These are phyloP conservation scores for Aspergillus saccharolyticus DNA, from an alignment of 495 filamentous ascomycete genomes.

Conservation along the genomic window DNA sequence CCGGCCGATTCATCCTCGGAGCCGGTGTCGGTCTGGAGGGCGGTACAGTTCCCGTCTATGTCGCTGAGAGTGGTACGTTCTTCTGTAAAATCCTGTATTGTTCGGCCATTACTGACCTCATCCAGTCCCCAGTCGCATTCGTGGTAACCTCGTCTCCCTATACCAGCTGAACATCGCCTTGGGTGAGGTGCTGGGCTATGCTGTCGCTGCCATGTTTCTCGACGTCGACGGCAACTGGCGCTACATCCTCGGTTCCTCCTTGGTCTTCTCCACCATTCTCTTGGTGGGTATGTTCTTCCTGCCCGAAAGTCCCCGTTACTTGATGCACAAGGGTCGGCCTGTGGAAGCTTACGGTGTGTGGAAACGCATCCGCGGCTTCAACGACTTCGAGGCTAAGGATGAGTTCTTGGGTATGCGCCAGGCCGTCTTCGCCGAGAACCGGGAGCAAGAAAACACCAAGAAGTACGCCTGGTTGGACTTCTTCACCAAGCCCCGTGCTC, in stretches of 20 bases:
- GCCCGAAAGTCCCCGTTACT: slow-evolving; percentile 52
- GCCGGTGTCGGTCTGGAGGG: slow-evolving; percentile 57
- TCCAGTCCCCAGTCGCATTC: slow-evolving; percentile 44
- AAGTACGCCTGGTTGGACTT: slow-evolving; percentile 58
- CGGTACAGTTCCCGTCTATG: slow-evolving; percentile 57
- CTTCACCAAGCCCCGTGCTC: slow-evolving; percentile 52
- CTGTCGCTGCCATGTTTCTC: slow-evolving; percentile 57
- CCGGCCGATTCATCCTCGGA: slow-evolving; percentile 55
- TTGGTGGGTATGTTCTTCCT: slow-evolving; percentile 55
- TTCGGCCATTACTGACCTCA: slow-evolving; percentile 1
- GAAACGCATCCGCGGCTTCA: slow-evolving; percentile 55
- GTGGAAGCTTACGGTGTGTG: slow-evolving; percentile 54
- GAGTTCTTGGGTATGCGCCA: slow-evolving; percentile 60
- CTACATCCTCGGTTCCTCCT: slow-evolving; percentile 58
- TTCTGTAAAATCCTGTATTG: not conserved
- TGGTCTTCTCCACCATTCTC: slow-evolving; percentile 60
- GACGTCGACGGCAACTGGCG: slow-evolving; percentile 56
- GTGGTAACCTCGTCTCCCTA: slow-evolving; percentile 57
- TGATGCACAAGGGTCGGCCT: slow-evolving; percentile 49
- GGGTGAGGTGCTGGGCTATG: slow-evolving; percentile 59
- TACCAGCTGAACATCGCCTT: slow-evolving; percentile 62
- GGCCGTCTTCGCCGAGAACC: slow-evolving; percentile 44
- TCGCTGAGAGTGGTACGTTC: slow-evolving; percentile 41
- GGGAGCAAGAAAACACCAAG: slow-evolving; percentile 33
- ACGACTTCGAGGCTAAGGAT: slow-evolving; percentile 43